Conservation (phyloP, 805 yeast genomes). For the Zygotorulaspora sp. region DNA sequence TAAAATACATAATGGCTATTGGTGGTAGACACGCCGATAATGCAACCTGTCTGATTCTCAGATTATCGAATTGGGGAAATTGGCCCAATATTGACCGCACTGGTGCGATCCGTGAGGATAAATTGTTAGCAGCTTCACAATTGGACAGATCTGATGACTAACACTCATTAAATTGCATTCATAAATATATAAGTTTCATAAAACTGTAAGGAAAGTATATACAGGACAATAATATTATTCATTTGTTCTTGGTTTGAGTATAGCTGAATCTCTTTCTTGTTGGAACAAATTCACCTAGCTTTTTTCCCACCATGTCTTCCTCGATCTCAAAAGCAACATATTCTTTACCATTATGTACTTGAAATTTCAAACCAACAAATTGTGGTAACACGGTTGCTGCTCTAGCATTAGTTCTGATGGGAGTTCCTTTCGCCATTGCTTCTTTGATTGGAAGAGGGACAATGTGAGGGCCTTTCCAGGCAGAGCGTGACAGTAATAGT, state of each 20-base stretch:
- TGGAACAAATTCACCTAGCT: slow-evolving; percentile 91
- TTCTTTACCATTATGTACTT: slow-evolving; percentile 93
- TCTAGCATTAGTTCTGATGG: slow-evolving; percentile 94
- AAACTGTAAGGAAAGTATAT: slow-evolving; percentile 3
- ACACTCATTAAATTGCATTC: slow-evolving; percentile 8
- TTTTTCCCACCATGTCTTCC: slow-evolving; percentile 96
- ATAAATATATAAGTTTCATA: slow-evolving; percentile 6
- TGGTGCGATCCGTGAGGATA: slow-evolving; percentile 71
- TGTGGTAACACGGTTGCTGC: slow-evolving; percentile 92
- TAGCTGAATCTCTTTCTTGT: slow-evolving; percentile 86
- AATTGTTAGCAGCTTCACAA: slow-evolving; percentile 37
- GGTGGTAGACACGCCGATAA: slow-evolving; percentile 81
- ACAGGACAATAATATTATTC: slow-evolving; percentile 9
- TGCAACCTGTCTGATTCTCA: slow-evolving; percentile 82
- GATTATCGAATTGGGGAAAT: slow-evolving; percentile 87
- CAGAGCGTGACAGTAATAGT: slow-evolving; percentile 45
- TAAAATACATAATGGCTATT: slow-evolving; percentile 74
- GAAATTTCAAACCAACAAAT: slow-evolving; percentile 90
- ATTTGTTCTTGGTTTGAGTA: slow-evolving; percentile 66
- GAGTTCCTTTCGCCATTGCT: slow-evolving; percentile 73
- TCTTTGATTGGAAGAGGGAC: slow-evolving; percentile 92
- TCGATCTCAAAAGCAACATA: slow-evolving; percentile 81
- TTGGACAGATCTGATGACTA: slow-evolving; percentile 16
- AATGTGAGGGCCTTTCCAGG: slow-evolving; percentile 81
- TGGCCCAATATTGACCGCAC: slow-evolving; percentile 87